phyloP scores from a whole-genome alignment of 2,329 filamentous ascomycete genomes.

The Stylonectria norvegica region DNA sequence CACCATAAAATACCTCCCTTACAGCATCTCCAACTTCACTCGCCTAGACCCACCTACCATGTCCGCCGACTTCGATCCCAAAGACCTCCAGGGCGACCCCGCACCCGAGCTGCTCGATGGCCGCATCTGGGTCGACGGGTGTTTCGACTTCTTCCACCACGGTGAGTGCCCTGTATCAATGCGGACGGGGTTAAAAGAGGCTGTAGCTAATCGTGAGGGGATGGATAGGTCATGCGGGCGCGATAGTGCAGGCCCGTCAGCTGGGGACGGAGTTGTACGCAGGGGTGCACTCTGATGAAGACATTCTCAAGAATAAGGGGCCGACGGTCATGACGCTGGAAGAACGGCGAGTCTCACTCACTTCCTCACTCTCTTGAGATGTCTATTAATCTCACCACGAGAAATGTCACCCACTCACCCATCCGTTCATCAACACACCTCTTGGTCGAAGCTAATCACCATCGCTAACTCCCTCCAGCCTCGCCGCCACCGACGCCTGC shows the following conservation, averaged over 20 bases:
- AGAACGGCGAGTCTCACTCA: slow-evolving; percentile 60
- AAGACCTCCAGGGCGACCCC: slow-evolving; percentile 41
- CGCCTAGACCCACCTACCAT: slow-evolving; percentile 2
- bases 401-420: neutral
- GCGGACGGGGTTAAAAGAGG: no score
- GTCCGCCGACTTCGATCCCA: slow-evolving; percentile 20
- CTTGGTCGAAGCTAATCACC: neutral
- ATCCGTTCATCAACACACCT: slow-evolving; percentile 5
- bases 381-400: neutral
- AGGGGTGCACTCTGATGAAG: slow-evolving; percentile 92
- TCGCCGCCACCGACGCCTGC: slow-evolving; percentile 89
- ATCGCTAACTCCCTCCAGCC: slow-evolving; percentile 44
- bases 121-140: slow-evolving; percentile 96
- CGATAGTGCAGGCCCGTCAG: slow-evolving; percentile 92
- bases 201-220: neutral
- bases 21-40: neutral
- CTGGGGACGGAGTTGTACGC: slow-evolving; percentile 85
- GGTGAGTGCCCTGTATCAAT: no score
- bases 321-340: slow-evolving; percentile 93
- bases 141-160: slow-evolving; percentile 99
- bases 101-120: slow-evolving; percentile 58
- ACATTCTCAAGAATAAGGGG: slow-evolving; percentile 94
- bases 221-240: slow-evolving; percentile 81
- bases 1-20: slow-evolving; percentile 7
- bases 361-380: slow-evolving; percentile 6